Conservation (phyloP, 257 asterid genomes). For the Avicennia marina region DNA sequence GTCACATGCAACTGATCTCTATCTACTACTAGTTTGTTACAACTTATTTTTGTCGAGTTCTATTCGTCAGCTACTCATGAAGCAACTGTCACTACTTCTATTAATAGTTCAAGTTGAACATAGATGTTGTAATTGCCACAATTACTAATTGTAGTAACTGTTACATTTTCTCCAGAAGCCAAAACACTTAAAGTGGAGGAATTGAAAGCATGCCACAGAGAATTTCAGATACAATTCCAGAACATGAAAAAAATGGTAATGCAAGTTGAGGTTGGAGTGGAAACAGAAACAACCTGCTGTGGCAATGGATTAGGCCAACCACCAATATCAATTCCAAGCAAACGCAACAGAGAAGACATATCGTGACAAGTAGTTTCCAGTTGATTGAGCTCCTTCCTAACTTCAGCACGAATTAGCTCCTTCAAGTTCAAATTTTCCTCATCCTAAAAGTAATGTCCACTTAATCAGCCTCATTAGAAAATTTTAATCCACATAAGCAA, state of each 20-base stretch:
- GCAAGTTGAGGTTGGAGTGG: not conserved
- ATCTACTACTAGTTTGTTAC: too few relatives aligned
- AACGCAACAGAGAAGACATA: slow-evolving; percentile 72
- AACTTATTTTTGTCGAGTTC: too few relatives aligned
- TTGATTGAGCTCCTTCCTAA: slow-evolving; percentile 52
- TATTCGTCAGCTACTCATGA: too few relatives aligned
- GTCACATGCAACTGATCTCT: too few relatives aligned
- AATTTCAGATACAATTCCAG: not conserved
- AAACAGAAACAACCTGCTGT: slow-evolving; percentile 48
- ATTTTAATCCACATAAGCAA: not conserved
- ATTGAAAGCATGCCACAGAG: too few relatives aligned
- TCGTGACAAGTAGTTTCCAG: slow-evolving; percentile 52
- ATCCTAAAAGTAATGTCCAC: slow-evolving; percentile 45
- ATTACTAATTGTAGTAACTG: too few relatives aligned
- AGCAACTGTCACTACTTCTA: too few relatives aligned
- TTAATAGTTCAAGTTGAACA: too few relatives aligned
- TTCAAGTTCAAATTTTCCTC: slow-evolving; percentile 80
- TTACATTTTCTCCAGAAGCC: too few relatives aligned
- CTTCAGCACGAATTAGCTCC: slow-evolving; percentile 69
- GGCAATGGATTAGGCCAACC: slow-evolving; percentile 48
- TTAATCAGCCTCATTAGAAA: slow-evolving; percentile 2
- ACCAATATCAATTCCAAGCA: slow-evolving; percentile 45
- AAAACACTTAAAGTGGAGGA: too few relatives aligned
- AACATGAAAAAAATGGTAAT: not conserved
- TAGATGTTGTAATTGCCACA: too few relatives aligned